A percentile compares a stretch with the other conserved stretches of the same genome.
Conservation (phyloP, 768 basidiomycete genomes). For the Lactifluus rugatus region DNA sequence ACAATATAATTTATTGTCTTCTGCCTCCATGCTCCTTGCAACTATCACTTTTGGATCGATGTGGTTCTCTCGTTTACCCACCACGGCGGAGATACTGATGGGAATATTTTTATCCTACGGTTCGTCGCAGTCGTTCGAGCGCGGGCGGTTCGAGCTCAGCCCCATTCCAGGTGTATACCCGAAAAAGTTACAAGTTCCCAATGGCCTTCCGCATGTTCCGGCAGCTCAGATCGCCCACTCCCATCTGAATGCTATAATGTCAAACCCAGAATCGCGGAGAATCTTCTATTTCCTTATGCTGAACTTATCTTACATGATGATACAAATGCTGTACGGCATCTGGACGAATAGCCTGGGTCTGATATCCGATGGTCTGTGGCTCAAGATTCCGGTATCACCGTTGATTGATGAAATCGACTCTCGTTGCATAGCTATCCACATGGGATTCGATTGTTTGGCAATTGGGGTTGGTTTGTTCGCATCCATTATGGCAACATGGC, state of each 20-base stretch:
- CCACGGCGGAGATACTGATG: slow-evolving; percentile 50
- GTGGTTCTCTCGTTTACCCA: slow-evolving; percentile 51
- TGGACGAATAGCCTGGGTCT: slow-evolving; percentile 96
- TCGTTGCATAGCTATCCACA: slow-evolving; percentile 73
- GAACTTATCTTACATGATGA: slow-evolving; percentile 91
- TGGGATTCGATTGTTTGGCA: slow-evolving; percentile 99
- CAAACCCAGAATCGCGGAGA: slow-evolving; percentile 84
- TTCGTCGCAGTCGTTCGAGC: slow-evolving; percentile 25
- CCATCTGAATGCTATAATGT: slow-evolving; percentile 84
- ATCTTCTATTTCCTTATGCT: slow-evolving; percentile 96
- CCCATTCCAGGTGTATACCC: slow-evolving; percentile 12
- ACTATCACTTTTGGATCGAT: slow-evolving; percentile 48
- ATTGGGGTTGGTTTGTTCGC: slow-evolving; percentile 93
- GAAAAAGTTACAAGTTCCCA: slow-evolving; percentile 11
- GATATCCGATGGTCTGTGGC: slow-evolving; percentile 78
- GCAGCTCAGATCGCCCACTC: slow-evolving; percentile 34
- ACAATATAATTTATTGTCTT: slow-evolving; percentile 52
- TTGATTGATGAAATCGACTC: background rate
- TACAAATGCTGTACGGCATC: slow-evolving; percentile 95
- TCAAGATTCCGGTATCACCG: background rate
- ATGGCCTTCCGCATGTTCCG: slow-evolving; percentile 22
- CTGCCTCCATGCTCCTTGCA: slow-evolving; percentile 39
- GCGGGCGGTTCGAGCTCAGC: background rate
- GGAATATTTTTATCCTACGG: slow-evolving; percentile 56
- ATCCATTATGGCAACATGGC: slow-evolving; percentile 97